A percentile compares a stretch with the other conserved stretches of the same genome.
These are phyloP conservation scores for Phanerochaete carnosa DNA, from an alignment of 768 basidiomycete species.

Conservation along the genomic window DNA sequence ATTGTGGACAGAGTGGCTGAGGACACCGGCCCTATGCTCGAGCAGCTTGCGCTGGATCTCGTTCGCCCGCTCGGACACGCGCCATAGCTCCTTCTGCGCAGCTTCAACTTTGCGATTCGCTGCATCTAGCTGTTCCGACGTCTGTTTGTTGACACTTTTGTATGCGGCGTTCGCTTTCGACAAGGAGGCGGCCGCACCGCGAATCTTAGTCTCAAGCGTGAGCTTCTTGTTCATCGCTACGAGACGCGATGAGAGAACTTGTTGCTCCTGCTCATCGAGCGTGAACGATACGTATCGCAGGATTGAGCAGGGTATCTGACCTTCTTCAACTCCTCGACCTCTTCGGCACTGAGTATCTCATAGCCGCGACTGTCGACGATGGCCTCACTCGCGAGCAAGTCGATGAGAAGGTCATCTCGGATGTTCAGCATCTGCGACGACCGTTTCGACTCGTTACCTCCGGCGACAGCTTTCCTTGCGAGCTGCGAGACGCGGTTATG, in stretches of 20 bases:
- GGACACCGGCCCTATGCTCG: constrained; percentile 81
- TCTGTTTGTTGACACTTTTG: constrained; percentile 59
- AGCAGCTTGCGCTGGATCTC: constrained; percentile 64
- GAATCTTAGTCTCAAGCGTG: constrained; percentile 79
- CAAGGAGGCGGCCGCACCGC: constrained; percentile 78
- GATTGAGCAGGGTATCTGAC: constrained; percentile 33
- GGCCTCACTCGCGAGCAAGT: constrained; percentile 90
- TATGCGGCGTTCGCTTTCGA: constrained; percentile 60
- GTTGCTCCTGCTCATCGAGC: constrained; percentile 57
- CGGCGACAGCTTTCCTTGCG: constrained; percentile 32
- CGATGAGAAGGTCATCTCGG: constrained; percentile 83
- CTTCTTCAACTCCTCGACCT: constrained; percentile 70
- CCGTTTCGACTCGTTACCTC: constrained; percentile 36
- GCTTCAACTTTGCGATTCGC: constrained; percentile 71
- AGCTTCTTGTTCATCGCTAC: constrained; percentile 71
- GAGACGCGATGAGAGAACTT: constrained; percentile 61
- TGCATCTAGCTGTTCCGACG: constrained; percentile 65
- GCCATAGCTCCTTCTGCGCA: constrained; percentile 70
- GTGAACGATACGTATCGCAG: constrained; percentile 1
- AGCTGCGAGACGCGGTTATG: constrained; percentile 28
- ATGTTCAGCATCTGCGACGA: constrained; percentile 47
- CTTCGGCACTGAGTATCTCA: constrained; percentile 71
- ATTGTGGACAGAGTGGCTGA: constrained; percentile 64
- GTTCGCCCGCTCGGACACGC: constrained; percentile 58
- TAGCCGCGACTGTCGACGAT: constrained; percentile 86